These are phyloP conservation scores for Anacardium occidentale DNA, from an alignment of 345 rosid species.

Conservation along the genomic window DNA sequence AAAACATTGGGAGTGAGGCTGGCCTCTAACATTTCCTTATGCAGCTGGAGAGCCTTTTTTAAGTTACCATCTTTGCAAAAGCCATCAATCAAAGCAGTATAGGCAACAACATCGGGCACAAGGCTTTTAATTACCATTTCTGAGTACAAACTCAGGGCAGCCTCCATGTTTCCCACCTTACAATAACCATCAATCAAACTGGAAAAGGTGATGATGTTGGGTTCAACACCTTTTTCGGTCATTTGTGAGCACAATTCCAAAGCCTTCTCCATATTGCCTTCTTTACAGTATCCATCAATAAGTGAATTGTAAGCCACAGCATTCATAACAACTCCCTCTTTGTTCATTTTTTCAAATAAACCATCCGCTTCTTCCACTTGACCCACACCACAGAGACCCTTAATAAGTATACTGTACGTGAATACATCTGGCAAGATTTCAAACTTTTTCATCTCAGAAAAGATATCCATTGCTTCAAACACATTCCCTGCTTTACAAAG, in stretches of 20 bases:
- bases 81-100: conserved; percentile 63
- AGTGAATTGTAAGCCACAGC: conserved; percentile 56
- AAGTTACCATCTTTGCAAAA: conserved; percentile 54
- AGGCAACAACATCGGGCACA: conserved; percentile 58
- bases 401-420: conserved; percentile 60
- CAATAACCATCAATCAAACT: conserved; percentile 61
- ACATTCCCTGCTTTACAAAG: conserved; percentile 42
- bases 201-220: conserved; percentile 54
- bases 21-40: conserved; percentile 51
- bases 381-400: conserved; percentile 39
- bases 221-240: conserved; percentile 49
- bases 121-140: conserved; percentile 67
- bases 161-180: conserved; percentile 52
- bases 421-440: conserved; percentile 50
- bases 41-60: conserved; percentile 50
- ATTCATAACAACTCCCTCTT: conserved; percentile 44
- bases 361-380: conserved; percentile 41
- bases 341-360: conserved; percentile 49
- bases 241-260: conserved; percentile 58
- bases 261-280: conserved; percentile 49
- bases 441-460: conserved; percentile 48
- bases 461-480: conserved; percentile 42
- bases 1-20: conserved; percentile 51
- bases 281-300: conserved; percentile 60
- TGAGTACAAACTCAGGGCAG: conserved; percentile 50